Evolutionary conservation across 345 rosid genomes (phyloP), one percentile per base, ranked within the genome.

Genomic region (Pseudoturritis turrita): DNA sequence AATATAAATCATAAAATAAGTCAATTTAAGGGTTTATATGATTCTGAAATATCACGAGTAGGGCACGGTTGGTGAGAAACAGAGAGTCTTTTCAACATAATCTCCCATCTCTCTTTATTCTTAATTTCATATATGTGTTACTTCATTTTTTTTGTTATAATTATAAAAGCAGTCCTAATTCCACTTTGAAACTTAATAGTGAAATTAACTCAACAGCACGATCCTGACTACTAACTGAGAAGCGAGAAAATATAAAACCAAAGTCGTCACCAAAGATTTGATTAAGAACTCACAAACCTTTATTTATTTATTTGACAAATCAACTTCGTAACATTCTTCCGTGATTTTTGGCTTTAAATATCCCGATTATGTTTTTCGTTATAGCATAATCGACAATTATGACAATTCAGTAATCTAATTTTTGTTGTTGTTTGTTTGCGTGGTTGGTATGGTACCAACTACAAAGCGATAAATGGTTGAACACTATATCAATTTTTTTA

Each of bases 31-130:
- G 36, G 74, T 50, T 71, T 61, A 22, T 62, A 29, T 35, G 35
- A 62, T 62, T 41, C 23, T 52, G 7, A 40, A n/a, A 41, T 15
- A 52, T 52, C 76, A 72, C 76, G 70, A 62, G 62, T 15, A 29
- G 54, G 62, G 62, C 68, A 62, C 62, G 76, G 76, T 62, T 62
- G 76, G 76, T 72, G 76, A 72, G 68, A 71, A 71, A 47, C 75
- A 49, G 5, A 60, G 68, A 59, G 75, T 60, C 75, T 3, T 59
- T 19, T 71, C 51, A 60, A 70, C 50, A n/a, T 25, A 60, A 39
- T 60, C 13, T 47, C 51, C 22, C n/a, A 70, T 52, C 51, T 59
- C 1, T 60, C 11, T 60, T 40, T 28, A 28, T 52, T 33, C 51
- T 26, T 71, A 14, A 71, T 60, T 21, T 45, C 8, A 39, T 70